A percentile compares a stretch with the other conserved stretches of the same genome.
These are phyloP conservation scores for Psophocarpus tetragonolobus DNA, from an alignment of 306 rosid genomes.

Conservation along the genomic window DNA sequence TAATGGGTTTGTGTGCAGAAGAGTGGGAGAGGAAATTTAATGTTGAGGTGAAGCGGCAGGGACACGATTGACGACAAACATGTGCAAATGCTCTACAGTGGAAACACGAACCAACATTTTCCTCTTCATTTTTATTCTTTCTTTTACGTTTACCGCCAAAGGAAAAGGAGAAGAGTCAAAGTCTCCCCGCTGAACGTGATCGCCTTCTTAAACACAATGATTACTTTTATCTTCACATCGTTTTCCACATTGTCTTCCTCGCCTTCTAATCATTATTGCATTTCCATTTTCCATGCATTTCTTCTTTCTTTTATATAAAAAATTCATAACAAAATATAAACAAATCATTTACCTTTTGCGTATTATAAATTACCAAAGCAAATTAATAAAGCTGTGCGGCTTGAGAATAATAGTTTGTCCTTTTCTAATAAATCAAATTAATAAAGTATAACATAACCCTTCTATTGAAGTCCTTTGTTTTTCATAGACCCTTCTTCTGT, in stretches of 20 bases:
- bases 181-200: too few relatives aligned
- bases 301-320: neutral
- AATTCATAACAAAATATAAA: too few relatives aligned
- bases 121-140: neutral
- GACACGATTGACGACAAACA: slow-evolving; percentile 41
- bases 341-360: too few relatives aligned
- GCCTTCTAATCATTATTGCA: neutral
- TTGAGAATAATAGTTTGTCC: too few relatives aligned
- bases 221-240: neutral
- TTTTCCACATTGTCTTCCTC: neutral
- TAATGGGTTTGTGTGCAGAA: slow-evolving; percentile 21
- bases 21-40: slow-evolving; percentile 6
- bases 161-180: neutral
- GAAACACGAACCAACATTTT: neutral
- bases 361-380: too few relatives aligned
- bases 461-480: too few relatives aligned
- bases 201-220: neutral
- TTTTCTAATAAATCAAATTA: too few relatives aligned
- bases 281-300: neutral
- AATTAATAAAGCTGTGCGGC: too few relatives aligned
- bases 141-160: neutral
- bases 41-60: slow-evolving; percentile 28
- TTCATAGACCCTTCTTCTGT: too few relatives aligned
- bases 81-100: slow-evolving; percentile 26
- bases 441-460: too few relatives aligned